Evolutionary conservation across 805 yeast genomes (phyloP), one percentile per base, ranked within the genome.

Genomic region (Pichia californica): DNA sequence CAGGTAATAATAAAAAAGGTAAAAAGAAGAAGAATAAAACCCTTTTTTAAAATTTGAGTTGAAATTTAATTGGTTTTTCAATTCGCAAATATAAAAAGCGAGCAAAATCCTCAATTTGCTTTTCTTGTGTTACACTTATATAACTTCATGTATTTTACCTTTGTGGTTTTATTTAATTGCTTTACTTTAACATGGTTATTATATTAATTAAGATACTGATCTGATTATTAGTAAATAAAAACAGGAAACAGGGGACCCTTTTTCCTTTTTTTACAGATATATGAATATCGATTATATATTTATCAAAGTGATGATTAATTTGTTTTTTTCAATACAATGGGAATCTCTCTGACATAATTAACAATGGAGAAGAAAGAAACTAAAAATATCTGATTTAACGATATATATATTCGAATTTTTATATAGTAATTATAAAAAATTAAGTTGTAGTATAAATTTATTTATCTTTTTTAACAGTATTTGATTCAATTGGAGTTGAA

Each of bases 1-100:
- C 36, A 47, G 42, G 42, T 18, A 52, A 50, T 39, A 50, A 48
- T 34, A 45, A 47, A 25, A 54, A 53, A 28, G 56, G 52, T 48
- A 55, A 56, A 46, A 54, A 55, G 30, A 55, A 39, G 36, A 44
- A 31, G 19, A 40, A 25, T 30, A 47, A 40, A 36, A 47, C 49
- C 18, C 33, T 47, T 5, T 50, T 50, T 26, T 41, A 29, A 40
- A n/a, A 33, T 20, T 16, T 4, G 13, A 16, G 27, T n/a, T 5
- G 25, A n/a, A n/a, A n/a, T n/a, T n/a, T n/a, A n/a, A n/a, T n/a
- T n/a, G n/a, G n/a, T n/a, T n/a, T n/a, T n/a, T n/a, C n/a, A n/a
- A n/a, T n/a, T n/a, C n/a, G n/a, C n/a, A 21, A 18, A 28, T 34
- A 21, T 34, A 34, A 34, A 34, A 21, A 34, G 37, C 27, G 15